These are phyloP conservation scores for Penicillium diatomitis DNA, from an alignment of 495 filamentous ascomycete genomes.

Conservation along the genomic window DNA sequence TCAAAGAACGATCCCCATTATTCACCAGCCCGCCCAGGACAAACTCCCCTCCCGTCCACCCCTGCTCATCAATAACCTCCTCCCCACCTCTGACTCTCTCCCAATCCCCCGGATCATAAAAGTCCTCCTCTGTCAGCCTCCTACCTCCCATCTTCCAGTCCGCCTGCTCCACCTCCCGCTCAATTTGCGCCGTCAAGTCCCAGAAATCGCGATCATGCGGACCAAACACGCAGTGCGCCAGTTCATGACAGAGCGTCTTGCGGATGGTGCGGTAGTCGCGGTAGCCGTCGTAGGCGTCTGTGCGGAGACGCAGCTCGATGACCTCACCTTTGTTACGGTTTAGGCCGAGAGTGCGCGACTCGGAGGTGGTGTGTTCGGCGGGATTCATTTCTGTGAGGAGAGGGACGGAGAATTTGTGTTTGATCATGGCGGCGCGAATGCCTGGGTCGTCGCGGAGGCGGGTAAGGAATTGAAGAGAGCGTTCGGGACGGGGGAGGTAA, in stretches of 20 bases:
- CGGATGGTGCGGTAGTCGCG: slow-evolving; percentile 83
- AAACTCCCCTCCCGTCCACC: slow-evolving; percentile 84
- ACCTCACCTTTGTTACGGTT: slow-evolving; percentile 85
- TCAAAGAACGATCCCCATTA: slow-evolving; percentile 16
- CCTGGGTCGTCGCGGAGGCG: slow-evolving; percentile 75
- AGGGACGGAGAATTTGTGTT: slow-evolving; percentile 77
- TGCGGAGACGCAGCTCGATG: slow-evolving; percentile 82
- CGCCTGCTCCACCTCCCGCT: slow-evolving; percentile 68
- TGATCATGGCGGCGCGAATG: slow-evolving; percentile 71
- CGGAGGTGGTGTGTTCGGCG: slow-evolving; percentile 65
- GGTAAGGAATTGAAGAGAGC: slow-evolving; percentile 62
- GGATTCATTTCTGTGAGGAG: slow-evolving; percentile 95
- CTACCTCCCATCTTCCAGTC: slow-evolving; percentile 68
- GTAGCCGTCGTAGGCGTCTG: slow-evolving; percentile 91
- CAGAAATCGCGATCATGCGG: slow-evolving; percentile 84
- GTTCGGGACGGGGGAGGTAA: slow-evolving; percentile 66
- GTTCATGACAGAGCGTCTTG: slow-evolving; percentile 88
- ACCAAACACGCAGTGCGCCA: slow-evolving; percentile 81
- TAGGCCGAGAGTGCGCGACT: slow-evolving; percentile 73
- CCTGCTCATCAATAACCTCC: slow-evolving; percentile 62
- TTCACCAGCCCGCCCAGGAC: slow-evolving; percentile 56
- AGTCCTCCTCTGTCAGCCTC: slow-evolving; percentile 55
- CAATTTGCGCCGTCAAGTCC: slow-evolving; percentile 75
- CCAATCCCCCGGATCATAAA: slow-evolving; percentile 58
- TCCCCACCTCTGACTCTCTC: slow-evolving; percentile 38